Evolutionary conservation across 2,329 filamentous ascomycete genomes (phyloP).

Genomic region (Penicillium brasilianum): DNA sequence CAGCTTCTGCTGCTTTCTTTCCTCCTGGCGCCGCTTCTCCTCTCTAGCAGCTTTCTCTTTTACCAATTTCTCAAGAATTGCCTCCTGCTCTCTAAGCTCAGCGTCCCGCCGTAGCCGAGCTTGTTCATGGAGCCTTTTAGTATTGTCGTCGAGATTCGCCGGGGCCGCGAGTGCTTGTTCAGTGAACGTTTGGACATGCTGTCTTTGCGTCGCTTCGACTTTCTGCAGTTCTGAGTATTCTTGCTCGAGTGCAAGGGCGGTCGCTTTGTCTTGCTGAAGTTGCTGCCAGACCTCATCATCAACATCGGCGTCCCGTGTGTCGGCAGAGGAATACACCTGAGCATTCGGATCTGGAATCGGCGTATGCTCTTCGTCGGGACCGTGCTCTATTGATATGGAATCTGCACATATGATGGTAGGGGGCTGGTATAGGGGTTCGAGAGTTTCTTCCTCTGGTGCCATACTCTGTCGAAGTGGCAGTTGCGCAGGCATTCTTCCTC

Average conservation of each 20-base stretch:
- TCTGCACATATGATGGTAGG: not conserved
- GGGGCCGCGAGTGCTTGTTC: not conserved
- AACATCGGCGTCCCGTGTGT: slow-evolving; percentile 29
- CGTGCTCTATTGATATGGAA: not conserved
- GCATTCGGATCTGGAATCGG: not conserved
- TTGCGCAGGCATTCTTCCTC: not conserved
- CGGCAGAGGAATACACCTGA: not conserved
- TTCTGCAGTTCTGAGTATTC: not conserved
- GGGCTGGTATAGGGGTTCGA: not conserved
- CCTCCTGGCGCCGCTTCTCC: slow-evolving; percentile 47
- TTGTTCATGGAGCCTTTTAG: slow-evolving; percentile 11
- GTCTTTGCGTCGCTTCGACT: not conserved
- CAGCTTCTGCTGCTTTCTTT: slow-evolving; percentile 54
- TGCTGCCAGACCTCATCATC: slow-evolving; percentile 33
- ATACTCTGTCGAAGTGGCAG: not conserved
- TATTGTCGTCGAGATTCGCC: not conserved
- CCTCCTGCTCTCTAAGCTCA: slow-evolving; percentile 33
- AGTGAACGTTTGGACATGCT: not conserved
- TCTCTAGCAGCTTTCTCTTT: slow-evolving; percentile 39
- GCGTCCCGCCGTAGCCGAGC: not conserved
- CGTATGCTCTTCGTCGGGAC: not conserved
- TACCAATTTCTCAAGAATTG: slow-evolving; percentile 24
- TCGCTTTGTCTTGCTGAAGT: slow-evolving; percentile 23
- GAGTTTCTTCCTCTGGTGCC: not conserved
- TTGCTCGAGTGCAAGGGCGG: not conserved